phyloP scores from a whole-genome alignment of 768 basidiomycete species.

The Ramaria rubella region DNA sequence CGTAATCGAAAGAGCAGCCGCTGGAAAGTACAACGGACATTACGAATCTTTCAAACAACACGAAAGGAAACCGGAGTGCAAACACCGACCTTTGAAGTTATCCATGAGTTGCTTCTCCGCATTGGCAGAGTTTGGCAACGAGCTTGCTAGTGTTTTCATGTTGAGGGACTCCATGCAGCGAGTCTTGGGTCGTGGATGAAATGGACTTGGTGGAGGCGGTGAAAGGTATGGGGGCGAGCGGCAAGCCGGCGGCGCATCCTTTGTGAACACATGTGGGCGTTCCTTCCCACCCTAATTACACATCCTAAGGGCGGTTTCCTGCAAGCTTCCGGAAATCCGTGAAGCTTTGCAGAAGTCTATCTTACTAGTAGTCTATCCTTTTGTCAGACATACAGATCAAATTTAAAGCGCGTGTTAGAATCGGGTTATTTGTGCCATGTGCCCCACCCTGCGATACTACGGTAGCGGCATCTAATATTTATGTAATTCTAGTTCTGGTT shows the following conservation, averaged over 20 bases:
- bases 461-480: too few species aligned
- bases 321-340: too few species aligned
- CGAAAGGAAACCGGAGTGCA: neutral
- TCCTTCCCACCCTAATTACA: neutral
- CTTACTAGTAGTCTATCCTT: too few species aligned
- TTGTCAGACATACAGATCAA: too few species aligned
- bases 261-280: neutral
- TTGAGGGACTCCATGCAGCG: constrained; percentile 65
- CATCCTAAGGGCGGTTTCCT: too few species aligned
- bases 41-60: constrained; percentile 1
- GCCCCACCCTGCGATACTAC: too few species aligned
- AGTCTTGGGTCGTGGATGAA: neutral
- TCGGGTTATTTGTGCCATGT: too few species aligned
- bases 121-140: constrained; percentile 65
- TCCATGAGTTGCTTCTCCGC: constrained; percentile 76
- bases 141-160: constrained; percentile 70
- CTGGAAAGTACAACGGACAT: constrained; percentile 31
- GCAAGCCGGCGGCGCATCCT: too few species aligned
- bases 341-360: too few species aligned
- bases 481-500: too few species aligned
- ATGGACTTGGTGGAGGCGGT: neutral
- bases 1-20: constrained; percentile 78
- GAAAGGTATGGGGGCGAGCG: neutral
- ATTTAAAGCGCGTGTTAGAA: too few species aligned
- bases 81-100: constrained; percentile 65